Evolutionary conservation across 768 basidiomycete genomes (phyloP), one percentile per base, ranked within the genome.

Genomic region (Paxillus ammoniavirescens): DNA sequence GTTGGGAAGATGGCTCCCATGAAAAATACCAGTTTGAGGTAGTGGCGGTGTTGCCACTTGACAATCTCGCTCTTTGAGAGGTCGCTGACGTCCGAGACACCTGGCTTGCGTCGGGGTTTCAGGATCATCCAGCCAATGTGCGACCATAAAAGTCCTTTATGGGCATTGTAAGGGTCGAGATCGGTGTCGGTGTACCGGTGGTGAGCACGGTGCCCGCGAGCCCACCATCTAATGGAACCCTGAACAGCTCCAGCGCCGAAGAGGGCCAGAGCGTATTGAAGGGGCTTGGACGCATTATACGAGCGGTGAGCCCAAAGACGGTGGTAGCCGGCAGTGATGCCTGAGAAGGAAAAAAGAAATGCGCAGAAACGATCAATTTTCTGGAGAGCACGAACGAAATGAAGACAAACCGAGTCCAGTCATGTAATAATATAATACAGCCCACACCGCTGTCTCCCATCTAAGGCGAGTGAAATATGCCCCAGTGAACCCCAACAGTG

Each of bases 201-300:
- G 71, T 97, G 95, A 3, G 96, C 96, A 55, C 96, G 91, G 77
- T 99, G 97, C 45, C 95, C 95, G 49, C 97, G 84, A 18, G 88
- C 88, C 97, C 97, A 98, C 97, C 97, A 98, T 71, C 92, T 90
- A 75, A 99, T 96, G 18, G 95, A 97, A 8, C 96, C 96, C 67
- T 99, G 83, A 44, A 96, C 89, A 5, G 96, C 95, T 45, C 97
- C 96, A 2, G 93, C 87, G 47, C 96, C 97, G 9, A 85, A 80
- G 17, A 89, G 63, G 23, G 94, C 91, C 45, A 98, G 83, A 58
- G 82, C 73, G 66, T 93, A 97, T 68, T 98, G 87, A 12, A 98
- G 74, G 14, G 90, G 87, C 54, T 79, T 79, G 4, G 89, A 86
- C 36, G 96, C 97, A 66, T 97, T 98, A 72, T 96, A 99, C 0